phyloP scores from a whole-genome alignment of 139 green algal genomes.

The Ettlia oleoabundans region DNA sequence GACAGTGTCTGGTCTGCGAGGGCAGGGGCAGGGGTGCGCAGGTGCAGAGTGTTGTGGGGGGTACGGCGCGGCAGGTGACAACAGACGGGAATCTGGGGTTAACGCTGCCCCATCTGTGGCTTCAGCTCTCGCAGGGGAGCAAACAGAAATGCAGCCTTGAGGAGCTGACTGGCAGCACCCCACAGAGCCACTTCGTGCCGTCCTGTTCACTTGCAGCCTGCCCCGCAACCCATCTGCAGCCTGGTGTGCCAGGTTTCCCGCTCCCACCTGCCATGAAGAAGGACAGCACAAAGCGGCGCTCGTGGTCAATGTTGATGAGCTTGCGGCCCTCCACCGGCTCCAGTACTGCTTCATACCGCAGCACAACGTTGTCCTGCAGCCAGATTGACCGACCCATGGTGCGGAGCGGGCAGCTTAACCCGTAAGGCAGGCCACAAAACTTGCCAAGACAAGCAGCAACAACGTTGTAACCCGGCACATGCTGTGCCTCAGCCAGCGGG shows the following conservation, averaged over 20 bases:
- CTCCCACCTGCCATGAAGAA: conserved; percentile 76
- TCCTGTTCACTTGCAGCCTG: too few species aligned
- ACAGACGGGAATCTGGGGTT: too few species aligned
- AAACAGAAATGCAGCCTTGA: not conserved
- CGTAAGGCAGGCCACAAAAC: too few species aligned
- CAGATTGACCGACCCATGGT: not conserved
- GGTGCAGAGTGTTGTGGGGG: too few species aligned
- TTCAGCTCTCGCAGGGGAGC: not conserved
- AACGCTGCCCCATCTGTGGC: too few species aligned
- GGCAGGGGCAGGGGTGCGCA: not conserved
- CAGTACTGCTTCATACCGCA: conserved; percentile 29
- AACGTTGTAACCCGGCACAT: too few species aligned
- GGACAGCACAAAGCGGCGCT: conserved; percentile 86
- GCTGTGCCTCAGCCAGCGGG: too few species aligned
- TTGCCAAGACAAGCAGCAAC: too few species aligned
- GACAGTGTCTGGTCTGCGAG: conserved; percentile 84
- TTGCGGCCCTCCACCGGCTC: not conserved
- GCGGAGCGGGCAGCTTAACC: not conserved
- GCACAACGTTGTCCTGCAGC: conserved; percentile 24
- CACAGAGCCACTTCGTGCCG: too few species aligned
- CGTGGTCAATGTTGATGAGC: conserved; percentile 26
- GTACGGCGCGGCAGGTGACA: too few species aligned
- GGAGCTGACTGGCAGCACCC: too few species aligned
- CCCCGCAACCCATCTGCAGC: not conserved
- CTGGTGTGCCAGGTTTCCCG: too few species aligned